Evolutionary conservation across 257 asterid genomes (phyloP), one percentile per base, ranked within the genome.

Genomic region (Hygrophila difformis): DNA sequence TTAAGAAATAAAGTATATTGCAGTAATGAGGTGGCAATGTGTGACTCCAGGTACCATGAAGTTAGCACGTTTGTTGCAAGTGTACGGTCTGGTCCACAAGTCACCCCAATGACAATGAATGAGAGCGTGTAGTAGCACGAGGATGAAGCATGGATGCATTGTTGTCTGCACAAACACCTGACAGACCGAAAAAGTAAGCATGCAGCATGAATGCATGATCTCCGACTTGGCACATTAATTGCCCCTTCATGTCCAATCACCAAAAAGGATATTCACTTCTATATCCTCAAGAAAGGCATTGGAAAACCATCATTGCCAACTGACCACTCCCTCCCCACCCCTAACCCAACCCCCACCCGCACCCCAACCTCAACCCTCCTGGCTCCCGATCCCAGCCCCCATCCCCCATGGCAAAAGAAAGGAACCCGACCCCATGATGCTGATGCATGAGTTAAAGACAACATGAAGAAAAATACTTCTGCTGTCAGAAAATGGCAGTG

Each of bases 371-470:
- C 61, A 26, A n/a, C 12, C 17, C 56, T 20, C 13, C 22, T 26
- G 51, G 8, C 26, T 56, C 56, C 18, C 16, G 12, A 18, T 38
- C 50, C 44, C 11, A 33, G 34, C 51, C 53, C 61, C 29, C n/a
- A n/a, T n/a, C 15, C 59, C 68, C 60, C 52, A 43, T 40, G 55
- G 51, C 64, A 56, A 53, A 57, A 57, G 52, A 51, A 56, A 56
- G 42, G 55, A 59, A 56, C 79, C 74, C 65, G 18, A 68, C 81
- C 72, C 68, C 56, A 51, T 56, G 67, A 66, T 60, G 73, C 81
- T 71, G 77, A 73, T 82, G 83, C 87, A 81, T 67, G 73, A 85
- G 77, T 81, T 78, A 75, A 73, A 62, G 74, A 72, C 87, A 71
- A 65, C 64, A 49, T 59, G 74, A 80, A 75, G 66, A 49, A 60